A percentile compares a stretch with the other conserved stretches of the same genome.
Evolutionary conservation across 225 moss, liverwort and hornwort species (phyloP).

Genomic region (Pseudoscleropodium purum): DNA sequence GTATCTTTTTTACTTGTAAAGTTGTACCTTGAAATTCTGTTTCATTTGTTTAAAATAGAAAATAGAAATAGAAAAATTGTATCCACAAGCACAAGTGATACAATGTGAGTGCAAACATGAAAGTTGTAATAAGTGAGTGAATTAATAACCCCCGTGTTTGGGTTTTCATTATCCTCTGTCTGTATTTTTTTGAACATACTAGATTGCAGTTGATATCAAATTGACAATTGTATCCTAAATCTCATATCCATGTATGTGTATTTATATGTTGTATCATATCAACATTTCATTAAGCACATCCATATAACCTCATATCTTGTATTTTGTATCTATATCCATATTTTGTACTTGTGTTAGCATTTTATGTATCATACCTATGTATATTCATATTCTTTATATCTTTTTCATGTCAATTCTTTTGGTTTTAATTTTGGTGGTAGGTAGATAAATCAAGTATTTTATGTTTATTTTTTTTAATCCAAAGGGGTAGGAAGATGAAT

Average conservation of each 20-base stretch:
- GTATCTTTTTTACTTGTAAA: not conserved
- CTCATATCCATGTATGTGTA: too few relatives aligned
- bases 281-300: too few relatives aligned
- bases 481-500: rapidly evolving
- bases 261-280: too few relatives aligned
- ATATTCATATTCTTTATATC: not conserved
- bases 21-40: not conserved
- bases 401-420: not conserved
- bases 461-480: not conserved
- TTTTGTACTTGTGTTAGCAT: rapidly evolving
- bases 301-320: not conserved
- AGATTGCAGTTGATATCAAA: too few relatives aligned
- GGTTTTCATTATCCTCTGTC: too few relatives aligned
- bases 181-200: too few relatives aligned
- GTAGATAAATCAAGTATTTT: not conserved
- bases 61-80: too few relatives aligned
- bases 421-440: not conserved
- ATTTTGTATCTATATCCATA: not conserved
- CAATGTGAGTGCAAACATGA: not conserved
- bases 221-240: too few relatives aligned
- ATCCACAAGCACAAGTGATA: not conserved
- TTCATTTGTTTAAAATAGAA: too few relatives aligned
- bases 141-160: too few relatives aligned
- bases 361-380: not conserved
- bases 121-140: too few relatives aligned